Evolutionary conservation across 345 rosid genomes (phyloP).

Genomic region (Citrus unshiu): DNA sequence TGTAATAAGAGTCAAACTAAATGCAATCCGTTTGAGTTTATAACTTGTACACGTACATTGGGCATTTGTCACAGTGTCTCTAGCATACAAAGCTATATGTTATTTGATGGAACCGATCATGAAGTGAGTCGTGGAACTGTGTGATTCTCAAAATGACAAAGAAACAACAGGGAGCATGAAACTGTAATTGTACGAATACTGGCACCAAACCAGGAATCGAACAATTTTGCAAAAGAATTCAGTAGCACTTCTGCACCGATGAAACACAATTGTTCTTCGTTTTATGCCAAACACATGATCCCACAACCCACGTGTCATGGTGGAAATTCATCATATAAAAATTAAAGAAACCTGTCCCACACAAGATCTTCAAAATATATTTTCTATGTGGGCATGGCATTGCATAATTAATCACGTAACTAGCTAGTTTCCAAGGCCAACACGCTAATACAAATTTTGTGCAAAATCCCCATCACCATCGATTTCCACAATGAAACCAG

Average conservation of each 20-base stretch:
- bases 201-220: too few species aligned
- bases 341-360: slow-evolving; percentile 3
- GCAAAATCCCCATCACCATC: not conserved
- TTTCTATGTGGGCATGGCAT: not conserved
- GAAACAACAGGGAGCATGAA: too few species aligned
- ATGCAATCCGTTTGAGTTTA: too few species aligned
- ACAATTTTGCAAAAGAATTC: not conserved
- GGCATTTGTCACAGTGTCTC: too few species aligned
- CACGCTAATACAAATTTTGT: not conserved
- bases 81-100: too few species aligned
- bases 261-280: not conserved
- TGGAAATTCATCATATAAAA: slow-evolving; percentile 7
- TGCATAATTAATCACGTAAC: not conserved
- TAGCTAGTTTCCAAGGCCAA: not conserved
- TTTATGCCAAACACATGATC: slow-evolving; percentile 12
- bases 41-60: too few species aligned
- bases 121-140: too few species aligned
- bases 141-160: too few species aligned
- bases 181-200: too few species aligned
- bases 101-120: too few species aligned
- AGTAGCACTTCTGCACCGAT: not conserved
- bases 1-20: too few species aligned
- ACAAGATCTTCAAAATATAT: slow-evolving; percentile 14
- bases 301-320: slow-evolving; percentile 20
- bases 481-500: not conserved